Evolutionary conservation across 192 early-diverging fungal genomes (phyloP).

Genomic region (Podila minutissima): DNA sequence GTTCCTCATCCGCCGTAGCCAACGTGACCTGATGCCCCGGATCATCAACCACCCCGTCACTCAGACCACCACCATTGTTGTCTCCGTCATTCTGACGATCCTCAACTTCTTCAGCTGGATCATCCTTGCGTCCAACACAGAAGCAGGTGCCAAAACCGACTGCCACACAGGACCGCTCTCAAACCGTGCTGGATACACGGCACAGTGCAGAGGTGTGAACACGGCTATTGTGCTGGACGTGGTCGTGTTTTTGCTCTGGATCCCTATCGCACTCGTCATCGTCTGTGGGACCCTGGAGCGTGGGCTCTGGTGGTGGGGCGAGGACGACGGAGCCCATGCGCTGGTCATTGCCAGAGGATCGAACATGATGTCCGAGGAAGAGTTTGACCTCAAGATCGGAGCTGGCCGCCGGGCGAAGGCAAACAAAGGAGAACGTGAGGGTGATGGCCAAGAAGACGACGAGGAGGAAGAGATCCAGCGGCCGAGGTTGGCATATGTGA

Average conservation of each 20-base stretch:
- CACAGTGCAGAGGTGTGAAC: constrained; percentile 40
- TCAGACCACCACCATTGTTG: constrained; percentile 24
- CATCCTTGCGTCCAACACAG: constrained; percentile 26
- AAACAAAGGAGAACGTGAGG: neutral
- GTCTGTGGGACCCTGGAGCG: constrained; percentile 39
- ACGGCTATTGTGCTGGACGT: constrained; percentile 28
- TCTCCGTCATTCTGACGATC: constrained; percentile 25
- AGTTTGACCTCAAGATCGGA: constrained; percentile 40
- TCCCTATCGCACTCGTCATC: constrained; percentile 30
- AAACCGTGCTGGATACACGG: constrained; percentile 13
- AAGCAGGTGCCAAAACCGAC: constrained; percentile 30
- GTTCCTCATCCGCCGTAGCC: constrained; percentile 12
- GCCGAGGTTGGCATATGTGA: constrained; percentile 25
- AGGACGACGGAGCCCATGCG: constrained; percentile 23
- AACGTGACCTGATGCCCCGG: constrained; percentile 1
- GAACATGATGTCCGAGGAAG: constrained; percentile 19
- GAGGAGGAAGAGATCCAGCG: constrained; percentile 12
- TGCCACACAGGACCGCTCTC: constrained; percentile 14
- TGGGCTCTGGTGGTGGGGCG: constrained; percentile 45
- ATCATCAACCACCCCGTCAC: constrained; percentile 43
- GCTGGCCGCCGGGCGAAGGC: neutral
- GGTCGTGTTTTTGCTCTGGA: constrained; percentile 38
- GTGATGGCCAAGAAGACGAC: neutral
- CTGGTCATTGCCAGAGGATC: constrained; percentile 1
- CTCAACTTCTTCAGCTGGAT: constrained; percentile 52